Conservation (phyloP, 2,329 filamentous ascomycete genomes). For the Endocalyx cinctus region DNA sequence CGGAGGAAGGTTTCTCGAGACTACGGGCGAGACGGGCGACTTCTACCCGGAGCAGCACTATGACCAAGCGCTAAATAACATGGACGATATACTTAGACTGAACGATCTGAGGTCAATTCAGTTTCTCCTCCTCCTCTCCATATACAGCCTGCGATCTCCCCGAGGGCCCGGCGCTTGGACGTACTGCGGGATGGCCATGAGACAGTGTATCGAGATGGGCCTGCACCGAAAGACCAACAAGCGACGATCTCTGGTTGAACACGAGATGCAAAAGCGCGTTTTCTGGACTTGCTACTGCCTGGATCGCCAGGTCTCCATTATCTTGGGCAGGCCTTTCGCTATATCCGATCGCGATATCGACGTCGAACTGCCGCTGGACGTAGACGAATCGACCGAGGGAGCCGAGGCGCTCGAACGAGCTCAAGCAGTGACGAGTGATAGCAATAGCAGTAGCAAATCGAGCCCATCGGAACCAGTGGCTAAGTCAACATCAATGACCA, state of each 20-base stretch:
- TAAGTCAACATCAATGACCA: constrained; percentile 19
- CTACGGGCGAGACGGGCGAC: constrained; percentile 21
- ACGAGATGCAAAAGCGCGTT: constrained; percentile 21
- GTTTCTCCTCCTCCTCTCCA: constrained; percentile 16
- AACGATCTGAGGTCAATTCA: constrained; percentile 16
- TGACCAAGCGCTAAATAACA: constrained; percentile 11
- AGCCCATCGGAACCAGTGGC: constrained; percentile 8
- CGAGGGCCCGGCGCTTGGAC: constrained; percentile 14
- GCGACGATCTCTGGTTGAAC: constrained; percentile 8
- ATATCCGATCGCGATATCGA: constrained; percentile 26
- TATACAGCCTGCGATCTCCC: constrained; percentile 13
- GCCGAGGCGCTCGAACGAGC: constrained; percentile 5
- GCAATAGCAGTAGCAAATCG: background rate
- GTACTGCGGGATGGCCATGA: constrained; percentile 16
- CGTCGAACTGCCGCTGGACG: constrained; percentile 22
- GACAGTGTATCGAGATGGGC: constrained; percentile 17
- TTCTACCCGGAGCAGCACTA: constrained; percentile 14
- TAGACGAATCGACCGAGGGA: constrained; percentile 19
- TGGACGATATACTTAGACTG: constrained; percentile 13
- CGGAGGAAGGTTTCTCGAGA: constrained; percentile 24
- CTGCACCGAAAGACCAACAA: constrained; percentile 16
- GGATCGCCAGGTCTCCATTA: constrained; percentile 26
- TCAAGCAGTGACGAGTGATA: background rate
- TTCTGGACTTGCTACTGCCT: constrained; percentile 29
- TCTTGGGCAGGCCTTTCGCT: constrained; percentile 25